phyloP scores from a whole-genome alignment of 306 rosid genomes.

The Hippophae gyantsensis region DNA sequence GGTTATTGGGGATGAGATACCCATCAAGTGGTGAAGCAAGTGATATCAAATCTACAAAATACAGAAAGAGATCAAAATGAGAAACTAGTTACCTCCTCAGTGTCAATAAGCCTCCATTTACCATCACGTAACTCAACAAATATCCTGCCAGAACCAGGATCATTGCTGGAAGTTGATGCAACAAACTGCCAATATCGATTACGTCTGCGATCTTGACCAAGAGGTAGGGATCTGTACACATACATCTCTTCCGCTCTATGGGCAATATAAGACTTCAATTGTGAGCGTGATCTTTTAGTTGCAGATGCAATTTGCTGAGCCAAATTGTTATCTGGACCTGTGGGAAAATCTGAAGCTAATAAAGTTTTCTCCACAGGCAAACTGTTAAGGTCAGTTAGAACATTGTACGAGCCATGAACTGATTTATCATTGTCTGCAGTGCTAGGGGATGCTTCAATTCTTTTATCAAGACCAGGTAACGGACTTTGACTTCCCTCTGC shows the following conservation, averaged over 20 bases:
- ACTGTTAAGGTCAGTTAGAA: constrained; percentile 26
- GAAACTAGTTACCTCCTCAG: constrained; percentile 60
- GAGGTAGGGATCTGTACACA: constrained; percentile 93
- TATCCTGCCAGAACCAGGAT: constrained; percentile 98
- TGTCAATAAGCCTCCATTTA: constrained; percentile 86
- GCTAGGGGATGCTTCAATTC: constrained; percentile 53
- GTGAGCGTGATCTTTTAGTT: constrained; percentile 90
- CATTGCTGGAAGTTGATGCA: constrained; percentile 86
- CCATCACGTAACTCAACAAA: constrained; percentile 76
- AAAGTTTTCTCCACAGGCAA: constrained; percentile 46
- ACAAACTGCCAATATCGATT: constrained; percentile 95
- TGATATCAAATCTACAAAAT: too few relatives aligned
- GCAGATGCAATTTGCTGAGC: constrained; percentile 63
- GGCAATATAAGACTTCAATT: constrained; percentile 80
- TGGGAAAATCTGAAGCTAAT: constrained; percentile 42
- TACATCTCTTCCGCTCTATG: constrained; percentile 94
- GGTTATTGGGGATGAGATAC: not conserved
- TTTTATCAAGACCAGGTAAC: constrained; percentile 44
- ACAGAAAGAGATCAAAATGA: not conserved
- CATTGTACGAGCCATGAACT: constrained; percentile 27
- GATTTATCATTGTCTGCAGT: constrained; percentile 51
- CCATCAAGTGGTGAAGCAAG: not conserved
- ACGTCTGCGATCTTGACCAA: constrained; percentile 96
- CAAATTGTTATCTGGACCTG: constrained; percentile 57
- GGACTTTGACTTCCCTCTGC: constrained; percentile 78